Base-by-base conservation (phyloP, 805 yeast species). In the Yamadazyma ubonensis region DNA sequence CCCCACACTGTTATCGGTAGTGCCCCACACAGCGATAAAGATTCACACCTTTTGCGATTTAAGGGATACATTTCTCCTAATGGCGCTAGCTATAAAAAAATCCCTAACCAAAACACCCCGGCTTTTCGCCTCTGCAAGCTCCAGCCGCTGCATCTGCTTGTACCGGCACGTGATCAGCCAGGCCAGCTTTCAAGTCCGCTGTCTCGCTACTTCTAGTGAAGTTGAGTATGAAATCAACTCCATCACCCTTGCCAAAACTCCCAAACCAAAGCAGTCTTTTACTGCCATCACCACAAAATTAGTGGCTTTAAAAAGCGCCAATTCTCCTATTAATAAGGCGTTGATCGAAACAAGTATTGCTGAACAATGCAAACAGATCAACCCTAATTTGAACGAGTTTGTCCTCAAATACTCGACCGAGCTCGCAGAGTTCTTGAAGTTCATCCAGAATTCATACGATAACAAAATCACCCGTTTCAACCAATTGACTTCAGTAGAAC, bases 211-310 rank as follows among this genome's bases (percentile, higher is more conserved):
- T 14, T 43, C 47, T 26, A 36, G 17, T 16, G 43, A 42, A 12
- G 38, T 33, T 3, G 58, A 54, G 10, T 57, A 51, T 38, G 62
- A 57, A 29, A 55, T 57, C 36, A 59, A 57, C 44, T 42, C 42
- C 18, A 52, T 57, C 11, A 47, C 59, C 3, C 36, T 57, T 34
- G 52, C 41, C 30, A 54, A 51, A 41, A 25, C 41, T 19, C 39
- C 43, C n/a, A 40, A 40, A 21, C 14, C 10, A 25, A 29, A 22
- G 15, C 23, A 29, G 12, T 10, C 17, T 9, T 14, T 9, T 2
- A 14, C 10, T 10, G 21, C 20, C 22, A 20, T 10, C 11, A 6
- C 29, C 19, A 32, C 18, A 6, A 31, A 22, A 6, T 31, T 28
- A 22, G 20, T 26, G 2, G 18, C 27, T 9, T 21, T 20, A 7